Base-by-base conservation (phyloP, 768 basidiomycete genomes). In the Tylopilus rubrobrunneus region DNA sequence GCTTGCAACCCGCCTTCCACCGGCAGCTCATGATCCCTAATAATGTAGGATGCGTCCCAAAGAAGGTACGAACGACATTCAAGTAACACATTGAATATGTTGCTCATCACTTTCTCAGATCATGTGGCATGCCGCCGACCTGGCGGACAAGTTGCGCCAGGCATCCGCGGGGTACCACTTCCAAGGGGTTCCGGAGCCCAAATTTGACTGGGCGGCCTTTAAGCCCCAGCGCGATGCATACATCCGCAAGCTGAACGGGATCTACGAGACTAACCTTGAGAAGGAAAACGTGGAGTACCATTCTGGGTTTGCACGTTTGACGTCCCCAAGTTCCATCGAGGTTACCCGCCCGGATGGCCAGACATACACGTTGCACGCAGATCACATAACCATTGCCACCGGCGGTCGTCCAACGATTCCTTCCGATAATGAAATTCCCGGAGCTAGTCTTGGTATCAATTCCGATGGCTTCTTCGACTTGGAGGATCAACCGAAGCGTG, bases 401-500 rank as follows among this genome's bases (percentile, higher is more conserved):
- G 97, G 97, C 23, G 96, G 97, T 0, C 76, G 79, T 17, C 95
- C 97, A 0, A 85, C 82, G 34, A 74, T 85, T 37, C 97, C 96
- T 2, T 76, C 79, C 19, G 89, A 95, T 12, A 76, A 86, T 5
- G 62, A 82, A 36, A 87, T 98, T 54, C 92, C 94, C 28, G 97
- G 97, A 37, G 94, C 95, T 9, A 85, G 84, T 37, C 80, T 90
- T 42, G 97, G 95, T 27, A 96, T 92, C 59, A 78, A 86, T 72
- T 96, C 92, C 9, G 97, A 99, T 69, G 95, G 94, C 3, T 99
- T 99, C 78, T 99, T 99, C 63, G 91, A 84, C 43, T 82, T 99
- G 43, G 83, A 84, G 59, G 80, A 87, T 48, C 93, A 96, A 69
- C 97, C 97, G 9, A 91, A 87, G 72, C 83, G 93, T 53, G 94